Percentiles rank a stretch among this genome's conserved stretches.
These are phyloP conservation scores for Gossypium schwendimanii DNA, from an alignment of 441 rosid genomes.

Conservation along the genomic window DNA sequence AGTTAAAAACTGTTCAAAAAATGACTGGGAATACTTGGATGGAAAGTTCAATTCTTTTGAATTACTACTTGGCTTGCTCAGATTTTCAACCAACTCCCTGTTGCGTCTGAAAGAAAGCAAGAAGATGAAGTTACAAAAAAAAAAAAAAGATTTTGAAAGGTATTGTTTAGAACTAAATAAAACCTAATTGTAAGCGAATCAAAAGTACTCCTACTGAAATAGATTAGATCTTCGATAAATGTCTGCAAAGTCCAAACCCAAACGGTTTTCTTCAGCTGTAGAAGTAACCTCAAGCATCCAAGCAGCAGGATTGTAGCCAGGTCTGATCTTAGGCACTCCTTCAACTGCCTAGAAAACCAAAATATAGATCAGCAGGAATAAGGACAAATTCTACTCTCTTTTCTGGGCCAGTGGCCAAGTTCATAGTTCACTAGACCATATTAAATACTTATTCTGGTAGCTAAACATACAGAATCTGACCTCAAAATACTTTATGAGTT, in stretches of 20 bases:
- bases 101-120: slow-evolving; percentile 46
- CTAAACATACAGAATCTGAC: slow-evolving; percentile 29
- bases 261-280: slow-evolving; percentile 56
- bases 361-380: slow-evolving; percentile 8
- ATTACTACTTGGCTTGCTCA: slow-evolving; percentile 61
- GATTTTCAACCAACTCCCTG: slow-evolving; percentile 59
- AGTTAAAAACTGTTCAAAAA: slow-evolving; percentile 64
- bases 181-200: not conserved
- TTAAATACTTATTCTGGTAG: slow-evolving; percentile 9
- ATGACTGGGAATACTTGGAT: slow-evolving; percentile 69
- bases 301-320: slow-evolving; percentile 85
- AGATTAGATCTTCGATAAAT: slow-evolving; percentile 63
- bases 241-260: slow-evolving; percentile 84
- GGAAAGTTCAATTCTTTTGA: slow-evolving; percentile 69
- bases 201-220: slow-evolving; percentile 45
- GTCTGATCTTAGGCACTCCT: slow-evolving; percentile 71
- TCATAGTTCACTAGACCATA: not conserved
- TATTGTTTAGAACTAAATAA: not conserved
- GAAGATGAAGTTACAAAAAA: not conserved
- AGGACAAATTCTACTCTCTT: not conserved
- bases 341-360: slow-evolving; percentile 50
- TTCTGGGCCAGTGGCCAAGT: not conserved
- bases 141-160: not conserved
- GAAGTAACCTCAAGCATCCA: slow-evolving; percentile 98
- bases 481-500: slow-evolving; percentile 80